Evolutionary conservation across 352 stramenopile genomes (phyloP), one percentile per base, ranked within the genome.

Genomic region (Hyaloperonospora brassicae): DNA sequence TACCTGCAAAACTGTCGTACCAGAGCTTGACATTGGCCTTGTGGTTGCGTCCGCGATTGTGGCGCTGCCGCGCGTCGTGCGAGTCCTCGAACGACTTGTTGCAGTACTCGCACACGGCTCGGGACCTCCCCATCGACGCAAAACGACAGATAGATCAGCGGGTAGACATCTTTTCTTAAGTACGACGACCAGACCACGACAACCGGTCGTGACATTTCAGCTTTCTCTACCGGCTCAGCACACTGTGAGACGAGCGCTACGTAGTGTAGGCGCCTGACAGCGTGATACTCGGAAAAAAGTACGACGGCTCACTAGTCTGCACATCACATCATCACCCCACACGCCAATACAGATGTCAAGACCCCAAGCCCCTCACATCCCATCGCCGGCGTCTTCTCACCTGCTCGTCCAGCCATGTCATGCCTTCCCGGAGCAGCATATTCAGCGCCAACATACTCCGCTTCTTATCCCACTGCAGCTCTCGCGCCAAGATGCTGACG

Each of bases 401-500:
- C 77, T 96, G 76, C 30, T 95, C 78, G 66, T 99, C 96, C 25
- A 98, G 59, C 96, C 96, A 98, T 30, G 87, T 95, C 89, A 99
- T 98, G 45, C 94, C 93, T 66, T 98, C 87, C 24, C 83, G 70
- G 14, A 98, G 61, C 34, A 99, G 74, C 34, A 97, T 63, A 54
- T 95, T 86, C 5, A 98, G 68, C 14, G 87, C 90, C 25, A 96
- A 69, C 60, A 95, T 92, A 31, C 86, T 95, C 13, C 95, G 78
- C 54, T 98, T 97, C 35, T 86, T 76, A 55, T 89, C 83, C 93
- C 94, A 98, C 5, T 73, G 61, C 25, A 96, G 74, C 52, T 85
- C 73, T 25, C 78, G 72, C 17, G 67, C 68, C 21, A 98, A 70
- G 51, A 95, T 78, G 46, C 82, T 78, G 39, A 89, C 67, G 31